Conservation (phyloP, 495 filamentous ascomycete genomes). For the Neurospora sublineolata region DNA sequence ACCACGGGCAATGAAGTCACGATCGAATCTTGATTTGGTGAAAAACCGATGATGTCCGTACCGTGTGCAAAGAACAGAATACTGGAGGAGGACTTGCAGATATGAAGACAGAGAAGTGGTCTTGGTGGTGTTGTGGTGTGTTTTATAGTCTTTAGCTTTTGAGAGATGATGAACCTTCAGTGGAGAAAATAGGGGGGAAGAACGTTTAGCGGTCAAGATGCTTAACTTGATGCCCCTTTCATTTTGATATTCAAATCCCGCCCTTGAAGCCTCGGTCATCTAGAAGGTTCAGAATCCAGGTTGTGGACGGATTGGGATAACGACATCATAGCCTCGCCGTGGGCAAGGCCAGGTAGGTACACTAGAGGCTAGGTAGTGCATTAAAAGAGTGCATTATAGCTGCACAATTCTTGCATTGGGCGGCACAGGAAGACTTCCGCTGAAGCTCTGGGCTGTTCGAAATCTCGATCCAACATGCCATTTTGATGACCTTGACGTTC, state of each 20-base stretch:
- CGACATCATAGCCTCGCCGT: background rate
- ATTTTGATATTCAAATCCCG: background rate
- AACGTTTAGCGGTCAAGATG: background rate
- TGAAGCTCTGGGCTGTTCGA: background rate
- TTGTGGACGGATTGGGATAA: background rate
- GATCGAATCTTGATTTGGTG: background rate
- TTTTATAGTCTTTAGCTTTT: background rate
- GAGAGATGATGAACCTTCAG: background rate
- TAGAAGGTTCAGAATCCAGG: background rate
- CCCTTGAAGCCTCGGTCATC: background rate
- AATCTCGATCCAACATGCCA: background rate
- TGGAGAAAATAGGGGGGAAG: background rate
- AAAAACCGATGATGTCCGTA: background rate
- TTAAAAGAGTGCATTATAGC: background rate
- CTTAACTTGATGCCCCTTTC: background rate
- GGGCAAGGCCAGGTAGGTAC: background rate
- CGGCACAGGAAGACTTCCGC: background rate
- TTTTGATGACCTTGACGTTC: background rate
- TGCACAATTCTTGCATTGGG: background rate
- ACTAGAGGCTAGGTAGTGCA: background rate
- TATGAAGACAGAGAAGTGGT: background rate
- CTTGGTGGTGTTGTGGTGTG: background rate
- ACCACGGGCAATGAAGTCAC: background rate
- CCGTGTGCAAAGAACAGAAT: background rate
- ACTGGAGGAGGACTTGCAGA: background rate